Percentiles rank a stretch among this genome's conserved stretches.
Evolutionary conservation across 768 basidiomycete genomes (phyloP).

Genomic region (Leccinum boreale): DNA sequence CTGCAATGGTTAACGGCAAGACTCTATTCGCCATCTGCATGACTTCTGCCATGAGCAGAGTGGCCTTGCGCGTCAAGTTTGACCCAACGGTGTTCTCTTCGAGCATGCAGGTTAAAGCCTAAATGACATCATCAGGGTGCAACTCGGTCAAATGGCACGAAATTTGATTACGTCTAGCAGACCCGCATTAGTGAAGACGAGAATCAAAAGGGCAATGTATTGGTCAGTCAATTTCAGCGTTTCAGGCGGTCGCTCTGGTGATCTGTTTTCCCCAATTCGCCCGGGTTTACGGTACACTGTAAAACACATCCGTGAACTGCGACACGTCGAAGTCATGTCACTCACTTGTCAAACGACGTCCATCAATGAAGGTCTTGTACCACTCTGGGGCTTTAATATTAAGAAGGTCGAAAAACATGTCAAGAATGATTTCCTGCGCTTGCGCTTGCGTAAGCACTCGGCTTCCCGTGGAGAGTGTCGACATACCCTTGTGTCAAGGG

Average conservation of each 20-base stretch:
- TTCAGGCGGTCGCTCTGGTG: constrained; percentile 47
- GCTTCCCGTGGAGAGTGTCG: neutral
- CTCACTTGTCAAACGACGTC: constrained; percentile 82
- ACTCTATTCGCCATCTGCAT: constrained; percentile 86
- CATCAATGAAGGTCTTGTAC: constrained; percentile 90
- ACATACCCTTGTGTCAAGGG: constrained; percentile 74
- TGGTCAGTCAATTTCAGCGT: constrained; percentile 87
- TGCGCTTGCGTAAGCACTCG: constrained; percentile 33
- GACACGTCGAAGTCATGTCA: neutral
- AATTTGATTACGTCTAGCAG: constrained; percentile 69
- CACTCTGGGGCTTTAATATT: constrained; percentile 91
- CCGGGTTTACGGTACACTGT: constrained; percentile 62
- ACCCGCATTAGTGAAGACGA: constrained; percentile 84
- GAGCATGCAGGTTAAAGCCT: constrained; percentile 85
- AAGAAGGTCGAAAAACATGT: constrained; percentile 91
- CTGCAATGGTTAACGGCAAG: constrained; percentile 76
- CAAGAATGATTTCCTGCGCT: constrained; percentile 81
- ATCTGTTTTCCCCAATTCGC: constrained; percentile 33
- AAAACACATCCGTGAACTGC: neutral
- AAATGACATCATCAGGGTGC: constrained; percentile 1
- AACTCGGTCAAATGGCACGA: neutral
- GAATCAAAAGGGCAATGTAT: constrained; percentile 80
- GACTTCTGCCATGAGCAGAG: constrained; percentile 86
- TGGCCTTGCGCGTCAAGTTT: constrained; percentile 84
- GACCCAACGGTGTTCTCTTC: constrained; percentile 74